A percentile compares a stretch with the other conserved stretches of the same genome.
Conservation (phyloP, 225 moss, liverwort and hornwort genomes). For the Polytrichum commune region DNA sequence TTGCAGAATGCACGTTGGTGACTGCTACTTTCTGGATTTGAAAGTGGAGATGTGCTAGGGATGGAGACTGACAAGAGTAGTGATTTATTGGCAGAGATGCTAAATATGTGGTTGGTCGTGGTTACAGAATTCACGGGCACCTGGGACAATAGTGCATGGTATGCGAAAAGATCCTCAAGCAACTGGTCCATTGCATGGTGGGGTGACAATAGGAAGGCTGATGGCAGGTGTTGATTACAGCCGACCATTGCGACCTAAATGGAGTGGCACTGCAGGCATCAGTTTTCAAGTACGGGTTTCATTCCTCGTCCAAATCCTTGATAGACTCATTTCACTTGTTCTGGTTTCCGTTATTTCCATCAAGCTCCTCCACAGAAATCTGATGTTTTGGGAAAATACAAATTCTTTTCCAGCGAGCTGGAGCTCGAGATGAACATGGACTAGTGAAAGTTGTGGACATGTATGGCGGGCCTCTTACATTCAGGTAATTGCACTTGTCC, state of each 20-base stretch:
- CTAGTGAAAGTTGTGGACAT: slow-evolving; percentile 87
- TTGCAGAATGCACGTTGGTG: too few relatives aligned
- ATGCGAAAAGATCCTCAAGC: slow-evolving; percentile 75
- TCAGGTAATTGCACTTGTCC: slow-evolving; percentile 51
- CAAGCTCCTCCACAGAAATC: slow-evolving; percentile 1
- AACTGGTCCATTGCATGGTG: slow-evolving; percentile 90
- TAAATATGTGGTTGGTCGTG: slow-evolving; percentile 9
- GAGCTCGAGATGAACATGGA: slow-evolving; percentile 98
- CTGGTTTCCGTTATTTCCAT: background rate
- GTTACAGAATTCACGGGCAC: slow-evolving; percentile 94
- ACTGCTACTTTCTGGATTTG: too few relatives aligned
- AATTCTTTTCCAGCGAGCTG: slow-evolving; percentile 65
- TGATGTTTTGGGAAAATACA: too few relatives aligned
- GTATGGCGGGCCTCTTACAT: slow-evolving; percentile 92
- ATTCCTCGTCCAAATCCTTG: background rate
- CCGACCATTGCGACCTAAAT: slow-evolving; percentile 90
- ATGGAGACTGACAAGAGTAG: slow-evolving; percentile 8
- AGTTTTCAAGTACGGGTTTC: slow-evolving; percentile 73
- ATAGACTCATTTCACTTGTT: background rate
- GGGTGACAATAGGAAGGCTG: slow-evolving; percentile 94
- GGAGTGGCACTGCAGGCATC: slow-evolving; percentile 94
- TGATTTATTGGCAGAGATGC: background rate
- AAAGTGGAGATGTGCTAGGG: too few relatives aligned
- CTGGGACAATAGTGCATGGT: slow-evolving; percentile 98
- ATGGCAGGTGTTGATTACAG: slow-evolving; percentile 96